phyloP scores from a whole-genome alignment of 106 monocot species.

The Dendrobium catenatum region DNA sequence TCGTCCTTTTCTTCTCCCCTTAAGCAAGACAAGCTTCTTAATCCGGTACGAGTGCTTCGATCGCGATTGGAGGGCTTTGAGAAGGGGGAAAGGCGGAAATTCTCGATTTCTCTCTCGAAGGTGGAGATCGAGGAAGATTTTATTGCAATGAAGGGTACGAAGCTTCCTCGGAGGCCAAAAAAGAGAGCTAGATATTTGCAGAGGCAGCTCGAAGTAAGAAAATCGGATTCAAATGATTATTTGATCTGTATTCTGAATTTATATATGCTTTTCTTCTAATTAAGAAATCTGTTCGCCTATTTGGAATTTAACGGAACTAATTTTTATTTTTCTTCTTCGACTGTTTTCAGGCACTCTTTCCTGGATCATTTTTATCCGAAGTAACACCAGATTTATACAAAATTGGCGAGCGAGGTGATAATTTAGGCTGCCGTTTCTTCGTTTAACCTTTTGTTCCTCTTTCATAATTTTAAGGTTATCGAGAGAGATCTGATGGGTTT shows the following conservation, averaged over 20 bases:
- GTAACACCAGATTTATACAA: constrained; percentile 30
- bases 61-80: constrained; percentile 37
- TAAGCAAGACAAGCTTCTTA: neutral
- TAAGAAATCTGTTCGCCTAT: neutral
- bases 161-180: constrained; percentile 64
- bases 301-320: neutral
- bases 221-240: neutral
- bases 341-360: constrained; percentile 21
- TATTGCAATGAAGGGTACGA: constrained; percentile 59
- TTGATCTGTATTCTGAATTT: neutral
- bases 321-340: neutral
- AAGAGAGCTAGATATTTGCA: constrained; percentile 54
- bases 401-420: constrained; percentile 10
- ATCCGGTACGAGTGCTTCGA: neutral
- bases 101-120: constrained; percentile 60
- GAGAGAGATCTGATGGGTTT: neutral
- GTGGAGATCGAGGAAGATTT: constrained; percentile 82
- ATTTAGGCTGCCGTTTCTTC: neutral
- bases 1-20: constrained; percentile 1
- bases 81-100: constrained; percentile 79
- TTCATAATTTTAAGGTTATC: neutral
- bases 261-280: neutral
- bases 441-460: neutral
- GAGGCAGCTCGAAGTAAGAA: constrained; percentile 25
- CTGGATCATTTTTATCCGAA: constrained; percentile 27